These are phyloP conservation scores for Diaporthe nobilis DNA, from an alignment of 2,329 filamentous ascomycete genomes.

Conservation along the genomic window DNA sequence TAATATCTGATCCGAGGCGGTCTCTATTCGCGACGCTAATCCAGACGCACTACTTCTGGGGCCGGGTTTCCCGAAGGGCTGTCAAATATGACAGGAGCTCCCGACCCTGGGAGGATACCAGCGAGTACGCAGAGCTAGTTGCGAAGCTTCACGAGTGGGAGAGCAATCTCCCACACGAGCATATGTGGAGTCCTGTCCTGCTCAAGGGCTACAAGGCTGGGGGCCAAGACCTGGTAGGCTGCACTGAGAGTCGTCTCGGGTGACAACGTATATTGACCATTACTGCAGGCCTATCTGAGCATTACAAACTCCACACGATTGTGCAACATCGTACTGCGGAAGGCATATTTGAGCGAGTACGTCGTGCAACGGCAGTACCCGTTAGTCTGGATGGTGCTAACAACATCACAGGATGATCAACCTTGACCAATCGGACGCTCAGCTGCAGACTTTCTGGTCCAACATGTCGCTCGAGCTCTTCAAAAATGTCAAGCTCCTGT, in stretches of 20 bases:
- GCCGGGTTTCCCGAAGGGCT: slow-evolving; percentile 63
- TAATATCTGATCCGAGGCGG: slow-evolving; percentile 59
- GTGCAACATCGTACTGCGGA: slow-evolving; percentile 69
- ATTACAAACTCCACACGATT: slow-evolving; percentile 69
- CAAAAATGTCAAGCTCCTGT: slow-evolving; percentile 61
- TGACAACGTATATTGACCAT: neutral
- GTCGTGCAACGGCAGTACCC: slow-evolving; percentile 40
- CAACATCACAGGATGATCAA: slow-evolving; percentile 57
- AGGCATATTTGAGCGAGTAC: slow-evolving; percentile 67
- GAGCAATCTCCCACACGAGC: slow-evolving; percentile 59
- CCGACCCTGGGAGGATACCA: slow-evolving; percentile 62
- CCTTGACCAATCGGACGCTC: slow-evolving; percentile 55
- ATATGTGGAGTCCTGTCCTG: slow-evolving; percentile 60
- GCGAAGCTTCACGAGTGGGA: slow-evolving; percentile 64
- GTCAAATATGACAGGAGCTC: slow-evolving; percentile 59
- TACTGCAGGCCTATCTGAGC: slow-evolving; percentile 64
- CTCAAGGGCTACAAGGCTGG: slow-evolving; percentile 62
- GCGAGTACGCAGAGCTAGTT: slow-evolving; percentile 63
- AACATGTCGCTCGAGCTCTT: slow-evolving; percentile 64
- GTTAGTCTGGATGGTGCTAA: neutral
- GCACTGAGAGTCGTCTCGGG: no score
- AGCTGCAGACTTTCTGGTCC: slow-evolving; percentile 57
- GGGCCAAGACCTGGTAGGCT: slow-evolving; percentile 64
- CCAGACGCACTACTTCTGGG: slow-evolving; percentile 69
- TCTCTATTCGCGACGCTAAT: slow-evolving; percentile 70